Base-by-base conservation (phyloP, 2,329 filamentous ascomycete species). In the Lachnellula hyalina region DNA sequence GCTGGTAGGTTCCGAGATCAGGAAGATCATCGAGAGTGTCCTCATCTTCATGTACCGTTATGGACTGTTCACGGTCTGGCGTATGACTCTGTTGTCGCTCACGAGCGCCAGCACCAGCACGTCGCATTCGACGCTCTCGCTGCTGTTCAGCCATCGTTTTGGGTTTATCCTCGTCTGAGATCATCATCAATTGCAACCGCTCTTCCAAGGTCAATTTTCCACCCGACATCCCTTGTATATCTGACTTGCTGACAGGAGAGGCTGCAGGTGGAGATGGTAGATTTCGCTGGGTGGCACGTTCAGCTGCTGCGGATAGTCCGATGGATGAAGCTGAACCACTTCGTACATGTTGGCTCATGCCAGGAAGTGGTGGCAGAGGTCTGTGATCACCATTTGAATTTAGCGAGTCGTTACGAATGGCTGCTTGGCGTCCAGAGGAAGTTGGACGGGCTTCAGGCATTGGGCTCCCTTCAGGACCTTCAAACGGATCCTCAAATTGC, bases 341-440 rank as follows among this genome's bases (percentile, higher is more conserved):
- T 51, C 73, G 68, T 14, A 68, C 63, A 47, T 67, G 62, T 47
- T 74, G 72, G 48, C 71, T 72, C 67, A 81, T 80, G 60, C 81
- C 86, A 6, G 93, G 93, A 46, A 97, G 80, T 46, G 93, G 92
- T 35, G 93, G 93, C 15, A 97, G 78, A 17, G 93, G 93, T 34
- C 93, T 81, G 62, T 90, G 85, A 57, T 96, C 90, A 42, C 84
- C 85, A 64, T 90, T 91, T 0, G 90, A 94, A 61, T 83, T 84
- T 34, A 83, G 74, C 2, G 91, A 94, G 63, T 89, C 86, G 23
- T 84, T 85, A 47, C 87, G 85, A 2, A 76, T 76, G 42, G 85
- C 79, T 42, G 78, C 72, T 17, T 81, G 80, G 32, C 81, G 80
- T 12, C 76, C 61, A 28, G 64, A 57, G n/a, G 67, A 66, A 1